A percentile compares a stretch with the other conserved stretches of the same genome.
Evolutionary conservation across 1,284 basidiomycete genomes (phyloP).

Genomic region (Puccinia novopanici): DNA sequence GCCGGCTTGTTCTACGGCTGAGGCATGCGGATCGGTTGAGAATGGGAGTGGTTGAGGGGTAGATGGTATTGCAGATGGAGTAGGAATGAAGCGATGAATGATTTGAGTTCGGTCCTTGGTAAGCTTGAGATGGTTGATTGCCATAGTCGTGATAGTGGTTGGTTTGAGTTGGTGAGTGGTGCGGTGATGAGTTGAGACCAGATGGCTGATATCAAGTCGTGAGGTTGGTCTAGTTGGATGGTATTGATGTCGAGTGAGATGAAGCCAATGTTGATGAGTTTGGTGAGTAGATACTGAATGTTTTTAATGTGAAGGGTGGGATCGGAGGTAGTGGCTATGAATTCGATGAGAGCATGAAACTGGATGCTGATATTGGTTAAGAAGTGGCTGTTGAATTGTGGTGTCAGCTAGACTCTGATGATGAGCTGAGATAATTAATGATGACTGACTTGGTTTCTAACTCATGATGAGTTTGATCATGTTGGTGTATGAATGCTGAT

Average conservation of each 20-base stretch:
- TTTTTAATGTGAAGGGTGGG: background rate
- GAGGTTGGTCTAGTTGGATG: background rate
- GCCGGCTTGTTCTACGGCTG: conserved; percentile 4
- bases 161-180: background rate
- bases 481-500: background rate
- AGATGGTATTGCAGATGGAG: conserved; percentile 17
- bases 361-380: background rate
- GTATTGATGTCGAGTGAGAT: background rate
- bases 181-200: conserved; percentile 11
- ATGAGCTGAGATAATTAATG: background rate
- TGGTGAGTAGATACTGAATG: background rate
- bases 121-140: conserved; percentile 18
- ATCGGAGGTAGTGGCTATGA: background rate
- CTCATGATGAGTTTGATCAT: background rate
- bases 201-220: conserved; percentile 32
- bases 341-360: conserved; percentile 15
- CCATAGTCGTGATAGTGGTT: background rate
- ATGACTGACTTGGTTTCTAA: background rate
- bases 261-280: conserved; percentile 42
- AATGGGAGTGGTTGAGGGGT: background rate
- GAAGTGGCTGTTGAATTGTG: background rate
- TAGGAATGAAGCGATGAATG: conserved; percentile 11
- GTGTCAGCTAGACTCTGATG: background rate
- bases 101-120: conserved; percentile 30
- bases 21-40: background rate